Evolutionary conservation across 2,329 filamentous ascomycete species (phyloP).

Genomic region (Xylariaceae sp.): DNA sequence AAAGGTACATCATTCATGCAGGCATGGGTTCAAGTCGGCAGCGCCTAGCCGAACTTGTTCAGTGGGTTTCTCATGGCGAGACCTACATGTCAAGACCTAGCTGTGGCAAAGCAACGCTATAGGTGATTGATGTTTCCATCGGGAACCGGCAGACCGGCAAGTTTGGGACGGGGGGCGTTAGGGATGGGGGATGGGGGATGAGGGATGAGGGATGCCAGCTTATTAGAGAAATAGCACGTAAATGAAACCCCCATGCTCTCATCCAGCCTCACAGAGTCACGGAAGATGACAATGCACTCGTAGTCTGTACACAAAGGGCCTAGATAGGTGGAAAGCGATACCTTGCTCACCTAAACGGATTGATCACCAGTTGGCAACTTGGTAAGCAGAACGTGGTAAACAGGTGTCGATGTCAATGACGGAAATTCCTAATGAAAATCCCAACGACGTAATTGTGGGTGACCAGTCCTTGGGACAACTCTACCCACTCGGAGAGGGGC

Average conservation of each 20-base stretch:
- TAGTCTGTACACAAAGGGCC: too few relatives aligned
- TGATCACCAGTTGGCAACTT: not conserved
- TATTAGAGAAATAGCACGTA: constrained; percentile 9
- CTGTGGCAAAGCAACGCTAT: constrained; percentile 5
- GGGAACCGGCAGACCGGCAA: constrained; percentile 13
- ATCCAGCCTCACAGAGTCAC: too few relatives aligned
- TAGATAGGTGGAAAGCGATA: not conserved
- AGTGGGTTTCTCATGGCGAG: constrained; percentile 1
- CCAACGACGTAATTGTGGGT: too few relatives aligned
- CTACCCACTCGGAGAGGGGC: too few relatives aligned
- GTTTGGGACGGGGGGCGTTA: not conserved
- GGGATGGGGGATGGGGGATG: not conserved
- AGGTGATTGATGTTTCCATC: constrained; percentile 11
- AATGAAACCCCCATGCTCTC: too few relatives aligned
- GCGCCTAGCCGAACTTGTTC: constrained; percentile 9
- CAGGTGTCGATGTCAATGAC: constrained; percentile 12
- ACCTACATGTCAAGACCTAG: not conserved
- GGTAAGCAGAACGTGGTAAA: constrained; percentile 7
- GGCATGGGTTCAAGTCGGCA: constrained; percentile 8
- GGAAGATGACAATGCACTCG: not conserved
- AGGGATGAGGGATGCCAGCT: constrained; percentile 2
- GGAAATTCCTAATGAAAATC: constrained; percentile 10
- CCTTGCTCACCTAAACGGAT: not conserved
- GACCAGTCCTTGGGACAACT: too few relatives aligned
- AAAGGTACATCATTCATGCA: not conserved